Evolutionary conservation across 495 filamentous ascomycete genomes (phyloP), one percentile per base, ranked within the genome.

Genomic region (Physcia stellaris): DNA sequence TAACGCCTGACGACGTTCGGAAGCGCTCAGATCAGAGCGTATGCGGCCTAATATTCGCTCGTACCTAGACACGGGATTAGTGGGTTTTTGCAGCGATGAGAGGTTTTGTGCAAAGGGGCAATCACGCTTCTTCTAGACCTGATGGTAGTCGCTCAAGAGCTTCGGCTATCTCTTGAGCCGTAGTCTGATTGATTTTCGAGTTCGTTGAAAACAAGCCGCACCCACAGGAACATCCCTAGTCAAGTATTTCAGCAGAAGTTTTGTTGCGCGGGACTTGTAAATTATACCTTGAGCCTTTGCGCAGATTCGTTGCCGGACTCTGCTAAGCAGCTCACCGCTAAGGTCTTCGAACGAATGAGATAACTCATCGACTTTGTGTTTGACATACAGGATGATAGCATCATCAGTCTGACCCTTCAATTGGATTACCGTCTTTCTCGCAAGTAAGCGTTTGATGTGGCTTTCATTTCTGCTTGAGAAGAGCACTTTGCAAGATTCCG

Each of bases 221-320:
- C 42, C 42, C 42, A 45, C 6, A 45, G 42, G 23, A 45, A 45
- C 42, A 45, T 45, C 1, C 42, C n/a, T n/a, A n/a, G n/a, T n/a
- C n/a, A n/a, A n/a, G n/a, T n/a, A n/a, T n/a, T n/a, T n/a, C n/a
- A n/a, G n/a, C n/a, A n/a, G n/a, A n/a, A n/a, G n/a, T n/a, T n/a
- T n/a, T n/a, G n/a, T n/a, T n/a, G n/a, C n/a, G n/a, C n/a, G n/a
- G n/a, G n/a, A n/a, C n/a, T n/a, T n/a, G n/a, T n/a, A n/a, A n/a
- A n/a, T n/a, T n/a, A n/a, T n/a, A n/a, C n/a, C 42, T 27, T 27
- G 24, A 2, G 42, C 37, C 18, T 40, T 45, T 9, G 10, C 24
- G 9, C 27, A 26, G 12, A 43, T 23, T 0, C 41, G 22, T 12
- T 35, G 16, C 20, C 31, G 19, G 4, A 41, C 23, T 1, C 11